These are phyloP conservation scores for Dalbergia oliveri DNA, from an alignment of 306 rosid species.

Conservation along the genomic window DNA sequence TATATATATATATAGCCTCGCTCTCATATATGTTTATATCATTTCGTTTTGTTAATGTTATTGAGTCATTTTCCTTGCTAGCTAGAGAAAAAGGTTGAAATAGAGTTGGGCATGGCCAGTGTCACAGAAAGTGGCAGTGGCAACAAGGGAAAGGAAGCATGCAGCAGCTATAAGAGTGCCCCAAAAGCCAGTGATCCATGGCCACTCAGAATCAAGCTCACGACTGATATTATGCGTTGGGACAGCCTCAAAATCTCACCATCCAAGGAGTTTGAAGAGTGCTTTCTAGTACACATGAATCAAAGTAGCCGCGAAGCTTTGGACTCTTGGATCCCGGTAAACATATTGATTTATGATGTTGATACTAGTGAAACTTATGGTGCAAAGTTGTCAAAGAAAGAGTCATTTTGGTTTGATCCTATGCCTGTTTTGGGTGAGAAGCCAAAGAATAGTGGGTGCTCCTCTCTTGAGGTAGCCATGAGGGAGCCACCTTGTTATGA, in stretches of 20 bases:
- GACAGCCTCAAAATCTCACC: slow-evolving; percentile 60
- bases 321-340: slow-evolving; percentile 57
- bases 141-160: slow-evolving; percentile 21
- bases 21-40: neutral
- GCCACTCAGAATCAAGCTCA: slow-evolving; percentile 61
- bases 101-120: slow-evolving; percentile 23
- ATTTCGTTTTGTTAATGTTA: neutral
- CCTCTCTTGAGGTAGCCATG: neutral
- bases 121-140: slow-evolving; percentile 25
- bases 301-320: slow-evolving; percentile 49
- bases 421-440: slow-evolving; percentile 56
- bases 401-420: slow-evolving; percentile 63
- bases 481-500: slow-evolving; percentile 44
- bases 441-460: slow-evolving; percentile 4
- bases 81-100: slow-evolving; percentile 21
- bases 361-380: slow-evolving; percentile 61
- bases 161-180: neutral
- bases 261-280: slow-evolving; percentile 58
- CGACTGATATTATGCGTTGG: slow-evolving; percentile 48
- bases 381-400: slow-evolving; percentile 58
- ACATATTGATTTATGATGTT: slow-evolving; percentile 55
- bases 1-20: neutral
- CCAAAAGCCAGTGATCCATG: slow-evolving; percentile 38
- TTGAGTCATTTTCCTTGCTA: neutral
- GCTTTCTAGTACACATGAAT: slow-evolving; percentile 52